These are phyloP conservation scores for Annona cherimola DNA, from an alignment of 164 flowering plant genomes.

Conservation along the genomic window DNA sequence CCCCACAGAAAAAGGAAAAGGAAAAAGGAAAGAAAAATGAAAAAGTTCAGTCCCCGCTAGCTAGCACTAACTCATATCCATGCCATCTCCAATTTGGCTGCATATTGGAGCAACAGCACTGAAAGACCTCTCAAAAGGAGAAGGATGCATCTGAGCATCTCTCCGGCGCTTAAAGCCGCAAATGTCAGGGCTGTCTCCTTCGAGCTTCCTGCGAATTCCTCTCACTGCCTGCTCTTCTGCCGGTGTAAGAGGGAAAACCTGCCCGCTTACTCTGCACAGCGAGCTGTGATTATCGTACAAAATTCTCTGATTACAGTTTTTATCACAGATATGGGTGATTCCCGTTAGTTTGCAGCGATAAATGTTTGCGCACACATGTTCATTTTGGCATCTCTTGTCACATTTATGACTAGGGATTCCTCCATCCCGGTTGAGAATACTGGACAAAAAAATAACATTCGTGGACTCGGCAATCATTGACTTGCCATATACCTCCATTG, in stretches of 20 bases:
- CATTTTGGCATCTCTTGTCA: conserved; percentile 88
- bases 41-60: conserved; percentile 5
- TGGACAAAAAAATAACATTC: conserved; percentile 85
- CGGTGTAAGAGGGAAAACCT: conserved; percentile 72
- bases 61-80: conserved; percentile 71
- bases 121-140: conserved; percentile 94
- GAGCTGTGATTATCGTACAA: conserved; percentile 90
- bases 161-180: conserved; percentile 89
- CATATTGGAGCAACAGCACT: conserved; percentile 79
- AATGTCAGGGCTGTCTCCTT: conserved; percentile 54
- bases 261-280: conserved; percentile 86
- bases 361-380: conserved; percentile 87
- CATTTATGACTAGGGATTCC: conserved; percentile 71
- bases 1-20: conserved; percentile 14
- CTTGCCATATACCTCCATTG: conserved; percentile 80
- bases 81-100: conserved; percentile 93
- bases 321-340: conserved; percentile 92
- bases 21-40: conserved; percentile 1
- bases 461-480: conserved; percentile 56
- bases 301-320: conserved; percentile 97
- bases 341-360: conserved; percentile 95
- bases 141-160: conserved; percentile 67
- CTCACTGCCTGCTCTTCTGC: conserved; percentile 82
- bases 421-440: conserved; percentile 79
- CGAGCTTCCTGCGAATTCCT: conserved; percentile 92